These are phyloP conservation scores for Boletus barrowsii DNA, from an alignment of 768 basidiomycete genomes.

Conservation along the genomic window DNA sequence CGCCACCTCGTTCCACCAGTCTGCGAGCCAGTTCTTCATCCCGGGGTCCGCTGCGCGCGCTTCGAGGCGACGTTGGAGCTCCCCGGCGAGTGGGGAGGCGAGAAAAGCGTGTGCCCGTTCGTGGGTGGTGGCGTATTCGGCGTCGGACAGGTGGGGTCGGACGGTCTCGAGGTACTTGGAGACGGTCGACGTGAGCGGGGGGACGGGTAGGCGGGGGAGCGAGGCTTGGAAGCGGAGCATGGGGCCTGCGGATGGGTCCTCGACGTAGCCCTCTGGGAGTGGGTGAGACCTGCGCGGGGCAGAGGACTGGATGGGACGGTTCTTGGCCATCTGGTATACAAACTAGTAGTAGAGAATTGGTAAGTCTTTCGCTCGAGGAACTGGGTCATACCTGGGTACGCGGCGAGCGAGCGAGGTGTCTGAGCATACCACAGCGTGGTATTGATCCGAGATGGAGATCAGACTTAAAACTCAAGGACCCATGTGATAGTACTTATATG, in stretches of 20 bases:
- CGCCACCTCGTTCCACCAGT: conserved; percentile 98
- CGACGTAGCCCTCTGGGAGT: conserved; percentile 45
- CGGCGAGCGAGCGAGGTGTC: conserved; percentile 3
- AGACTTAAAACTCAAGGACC: no score
- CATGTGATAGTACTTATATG: no score
- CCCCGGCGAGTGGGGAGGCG: conserved; percentile 59
- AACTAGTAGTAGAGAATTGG: not conserved
- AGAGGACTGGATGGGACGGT: conserved; percentile 30
- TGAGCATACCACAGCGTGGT: not conserved
- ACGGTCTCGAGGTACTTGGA: conserved; percentile 88
- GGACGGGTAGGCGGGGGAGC: conserved; percentile 78
- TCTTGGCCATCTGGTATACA: conserved; percentile 25
- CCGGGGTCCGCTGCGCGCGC: conserved; percentile 62
- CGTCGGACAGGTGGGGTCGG: conserved; percentile 67
- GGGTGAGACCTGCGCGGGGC: conserved; percentile 20
- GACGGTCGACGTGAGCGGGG: conserved; percentile 76
- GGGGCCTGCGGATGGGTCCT: conserved; percentile 55
- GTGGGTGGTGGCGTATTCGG: conserved; percentile 59
- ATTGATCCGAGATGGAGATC: not conserved
- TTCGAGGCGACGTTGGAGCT: conserved; percentile 77
- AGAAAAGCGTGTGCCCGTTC: conserved; percentile 65
- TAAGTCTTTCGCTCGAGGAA: not conserved
- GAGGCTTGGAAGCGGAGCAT: conserved; percentile 77
- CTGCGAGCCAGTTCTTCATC: conserved; percentile 80
- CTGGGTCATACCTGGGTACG: not conserved